Evolutionary conservation across 2,329 filamentous ascomycete genomes (phyloP).

Genomic region (Fusarium torulosum): DNA sequence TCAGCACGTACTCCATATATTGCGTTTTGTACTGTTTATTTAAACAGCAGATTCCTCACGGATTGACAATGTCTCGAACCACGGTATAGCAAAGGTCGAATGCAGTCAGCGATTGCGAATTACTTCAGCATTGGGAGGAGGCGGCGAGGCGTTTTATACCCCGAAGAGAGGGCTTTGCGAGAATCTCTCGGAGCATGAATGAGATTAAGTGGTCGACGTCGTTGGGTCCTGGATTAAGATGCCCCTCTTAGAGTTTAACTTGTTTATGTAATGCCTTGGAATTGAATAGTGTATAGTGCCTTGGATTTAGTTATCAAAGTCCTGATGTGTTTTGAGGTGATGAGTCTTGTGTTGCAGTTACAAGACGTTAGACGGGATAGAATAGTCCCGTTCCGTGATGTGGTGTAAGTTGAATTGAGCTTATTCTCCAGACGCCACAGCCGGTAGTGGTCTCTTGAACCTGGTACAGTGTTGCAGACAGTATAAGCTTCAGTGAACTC

Average conservation of each 20-base stretch:
- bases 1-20: constrained; percentile 42
- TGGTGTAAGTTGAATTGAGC: background rate
- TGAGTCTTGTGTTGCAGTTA: no score
- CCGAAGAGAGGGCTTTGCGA: constrained; percentile 33
- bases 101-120: constrained; percentile 36
- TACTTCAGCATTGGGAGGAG: constrained; percentile 36
- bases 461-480: background rate
- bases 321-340: no score
- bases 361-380: constrained; percentile 9
- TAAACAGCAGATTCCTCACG: constrained; percentile 25
- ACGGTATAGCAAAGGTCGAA: constrained; percentile 32
- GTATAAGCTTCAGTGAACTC: background rate
- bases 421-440: constrained; percentile 25
- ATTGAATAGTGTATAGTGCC: constrained; percentile 44
- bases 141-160: constrained; percentile 31
- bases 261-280: constrained; percentile 47
- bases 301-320: constrained; percentile 25
- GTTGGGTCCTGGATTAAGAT: constrained; percentile 25
- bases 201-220: constrained; percentile 28
- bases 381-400: constrained; percentile 10
- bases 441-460: background rate
- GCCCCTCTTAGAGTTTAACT: constrained; percentile 31
- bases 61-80: constrained; percentile 16
- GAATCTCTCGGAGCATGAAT: constrained; percentile 33
- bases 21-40: constrained; percentile 33